Evolutionary conservation across 129 eudicot species (phyloP), one percentile per base, ranked within the genome.

Genomic region (Flaveria sonorensis): DNA sequence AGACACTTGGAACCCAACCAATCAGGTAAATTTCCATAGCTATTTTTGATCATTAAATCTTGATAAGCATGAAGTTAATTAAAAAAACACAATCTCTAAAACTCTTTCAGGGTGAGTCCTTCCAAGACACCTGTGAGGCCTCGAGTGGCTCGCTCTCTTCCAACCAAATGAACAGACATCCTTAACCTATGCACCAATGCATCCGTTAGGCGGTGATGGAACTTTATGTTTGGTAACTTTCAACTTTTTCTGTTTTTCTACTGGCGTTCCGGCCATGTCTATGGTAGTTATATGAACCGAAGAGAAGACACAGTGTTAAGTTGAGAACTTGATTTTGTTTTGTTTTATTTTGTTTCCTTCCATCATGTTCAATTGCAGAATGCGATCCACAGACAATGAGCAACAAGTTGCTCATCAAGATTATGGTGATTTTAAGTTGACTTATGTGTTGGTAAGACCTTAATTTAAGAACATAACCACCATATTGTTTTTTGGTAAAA

Each of bases 61-160:
- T 60, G 30, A 63, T 77, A 53, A 64, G 57, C 28, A 57, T 6
- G 16, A 19, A 18, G 76, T 45, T 60, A 14, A 10, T 39, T 79
- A 45, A 55, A 42, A 10, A 64, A 15, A 30, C 28, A 24, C 16
- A 6, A 1, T 9, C 7, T 36, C 76, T 4, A 16, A 19, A 23
- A 47, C 43, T 71, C 4, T 60, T 85, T 67, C 66, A 93, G 98
- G 96, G 98, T 93, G 80, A 93, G 98, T 82, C 98, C 98, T 74
- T 93, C 98, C 16, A 93, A 93, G 97, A 93, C 97, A 19, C 98
- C 98, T 0, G 98, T 93, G 85, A 89, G 98, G 89, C 96, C 97
- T 11, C 83, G 92, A 62, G 81, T 82, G 73, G 77, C 88, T 47
- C 90, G 92, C 23, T 84, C 94, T 18, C 81, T 79, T 28, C 51